Evolutionary conservation across 2,329 filamentous ascomycete species (phyloP), one percentile per base, ranked within the genome.

Genomic region (Diplodia mutila): DNA sequence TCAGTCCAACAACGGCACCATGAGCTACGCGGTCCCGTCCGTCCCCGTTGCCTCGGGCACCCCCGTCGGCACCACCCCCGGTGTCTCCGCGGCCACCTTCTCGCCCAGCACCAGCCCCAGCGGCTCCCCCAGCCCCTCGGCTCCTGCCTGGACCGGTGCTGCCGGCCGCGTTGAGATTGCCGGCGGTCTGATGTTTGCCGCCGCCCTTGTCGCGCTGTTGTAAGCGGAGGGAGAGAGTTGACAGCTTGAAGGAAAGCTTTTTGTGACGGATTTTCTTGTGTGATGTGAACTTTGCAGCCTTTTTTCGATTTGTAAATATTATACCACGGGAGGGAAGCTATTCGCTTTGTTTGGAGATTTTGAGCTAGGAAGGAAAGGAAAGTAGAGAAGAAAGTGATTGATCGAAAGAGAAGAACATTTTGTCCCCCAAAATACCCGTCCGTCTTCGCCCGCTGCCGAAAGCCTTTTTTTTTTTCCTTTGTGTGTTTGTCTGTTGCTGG

Each of bases 231-330:
- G 53, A 37, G 52, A 54, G n/a, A 37, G 53, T 34, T 34, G 53
- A 21, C 7, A 34, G 53, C 32, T 11, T 29, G 27, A 23, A 16
- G 18, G 57, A 61, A 37, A 46, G 23, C 14, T 34, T 51, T 51
- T 37, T 63, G 48, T 61, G 59, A 63, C 59, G 59, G 59, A 63
- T 63, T 63, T 63, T 63, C 59, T 63, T 63, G 59, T 21, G 42
- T 63, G 55, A 51, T 48, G 25, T 37, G 32, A 34, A 46, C 42
- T 34, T 51, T 49, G 25, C n/a, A 14, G 29, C 21, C 25, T 51
- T 34, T 14, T 37, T 51, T 63, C 23, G 27, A 14, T 14, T 63
- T 63, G 59, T 63, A 63, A 42, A 61, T 63, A 63, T 63, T 51
- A 51, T 51, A 59, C 54, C 54, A 42, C 37, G 54, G 29, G 29